A percentile compares a stretch with the other conserved stretches of the same genome.
phyloP scores from a whole-genome alignment of 345 rosid genomes.

The Salix viminalis region DNA sequence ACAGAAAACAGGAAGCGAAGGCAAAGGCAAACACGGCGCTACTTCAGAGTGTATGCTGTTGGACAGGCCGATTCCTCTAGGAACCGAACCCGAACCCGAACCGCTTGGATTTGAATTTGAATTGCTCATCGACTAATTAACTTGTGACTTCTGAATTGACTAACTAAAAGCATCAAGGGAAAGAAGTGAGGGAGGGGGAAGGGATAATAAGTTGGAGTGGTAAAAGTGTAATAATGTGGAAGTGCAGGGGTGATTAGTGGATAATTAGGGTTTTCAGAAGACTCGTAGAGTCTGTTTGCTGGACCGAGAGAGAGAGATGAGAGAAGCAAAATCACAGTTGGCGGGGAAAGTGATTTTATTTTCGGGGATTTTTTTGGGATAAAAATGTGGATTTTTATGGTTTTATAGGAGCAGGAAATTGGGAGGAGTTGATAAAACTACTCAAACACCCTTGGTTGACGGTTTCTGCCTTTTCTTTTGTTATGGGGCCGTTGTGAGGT shows the following conservation, averaged over 20 bases:
- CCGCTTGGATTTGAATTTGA: conserved; percentile 25
- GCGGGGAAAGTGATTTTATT: conserved; percentile 55
- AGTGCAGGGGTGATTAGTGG: conserved; percentile 13
- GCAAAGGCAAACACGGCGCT: conserved; percentile 83
- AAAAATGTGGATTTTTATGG: too few relatives aligned
- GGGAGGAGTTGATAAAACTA: too few relatives aligned
- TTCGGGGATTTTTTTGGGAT: conserved; percentile 14
- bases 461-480: too few relatives aligned
- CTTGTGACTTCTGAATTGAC: conserved; percentile 23
- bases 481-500: too few relatives aligned
- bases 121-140: conserved; percentile 50
- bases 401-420: too few relatives aligned
- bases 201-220: background rate
- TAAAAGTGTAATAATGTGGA: conserved; percentile 12
- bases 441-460: too few relatives aligned
- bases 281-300: conserved; percentile 15
- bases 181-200: conserved; percentile 1
- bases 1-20: conserved; percentile 80
- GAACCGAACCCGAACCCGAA: conserved; percentile 31
- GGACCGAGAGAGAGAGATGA: conserved; percentile 41
- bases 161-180: conserved; percentile 32
- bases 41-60: conserved; percentile 92
- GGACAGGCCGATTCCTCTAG: conserved; percentile 71
- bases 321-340: conserved; percentile 38
- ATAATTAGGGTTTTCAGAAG: conserved; percentile 24